Conservation (phyloP, 1,284 basidiomycete species). For the Melampsora medusae region DNA sequence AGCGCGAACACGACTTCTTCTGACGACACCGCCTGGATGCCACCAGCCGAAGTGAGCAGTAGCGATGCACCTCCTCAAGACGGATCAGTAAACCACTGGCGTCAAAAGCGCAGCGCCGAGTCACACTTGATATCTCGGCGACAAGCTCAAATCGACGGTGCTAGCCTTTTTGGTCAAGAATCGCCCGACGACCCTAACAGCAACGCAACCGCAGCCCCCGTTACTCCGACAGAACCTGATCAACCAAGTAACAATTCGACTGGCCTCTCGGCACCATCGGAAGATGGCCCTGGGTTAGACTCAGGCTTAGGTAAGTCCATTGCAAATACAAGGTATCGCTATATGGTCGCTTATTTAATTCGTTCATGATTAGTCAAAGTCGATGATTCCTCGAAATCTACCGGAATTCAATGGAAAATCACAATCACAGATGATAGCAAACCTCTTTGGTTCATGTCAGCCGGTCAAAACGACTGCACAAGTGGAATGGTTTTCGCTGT, state of each 20-base stretch:
- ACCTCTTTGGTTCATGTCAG: slow-evolving; percentile 45
- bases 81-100: background rate
- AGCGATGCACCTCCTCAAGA: background rate
- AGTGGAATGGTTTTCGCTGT: slow-evolving; percentile 45
- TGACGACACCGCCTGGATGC: background rate
- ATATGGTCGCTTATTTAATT: background rate
- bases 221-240: too few species aligned
- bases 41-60: too few species aligned
- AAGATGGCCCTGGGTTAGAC: slow-evolving; percentile 20
- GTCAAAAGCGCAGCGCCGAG: background rate
- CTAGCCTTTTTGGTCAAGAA: background rate
- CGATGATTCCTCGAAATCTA: slow-evolving; percentile 15
- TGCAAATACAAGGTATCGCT: background rate
- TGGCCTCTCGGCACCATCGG: background rate
- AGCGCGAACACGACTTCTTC: background rate
- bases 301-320: slow-evolving; percentile 36
- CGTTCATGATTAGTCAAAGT: slow-evolving; percentile 25
- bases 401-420: slow-evolving; percentile 33
- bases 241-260: too few species aligned
- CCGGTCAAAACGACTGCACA: slow-evolving; percentile 22
- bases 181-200: background rate
- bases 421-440: slow-evolving; percentile 38
- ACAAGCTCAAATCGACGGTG: background rate
- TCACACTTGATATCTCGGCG: background rate
- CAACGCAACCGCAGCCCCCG: too few species aligned